Conservation (phyloP, 768 basidiomycete genomes). For the Suillus tomentosus region DNA sequence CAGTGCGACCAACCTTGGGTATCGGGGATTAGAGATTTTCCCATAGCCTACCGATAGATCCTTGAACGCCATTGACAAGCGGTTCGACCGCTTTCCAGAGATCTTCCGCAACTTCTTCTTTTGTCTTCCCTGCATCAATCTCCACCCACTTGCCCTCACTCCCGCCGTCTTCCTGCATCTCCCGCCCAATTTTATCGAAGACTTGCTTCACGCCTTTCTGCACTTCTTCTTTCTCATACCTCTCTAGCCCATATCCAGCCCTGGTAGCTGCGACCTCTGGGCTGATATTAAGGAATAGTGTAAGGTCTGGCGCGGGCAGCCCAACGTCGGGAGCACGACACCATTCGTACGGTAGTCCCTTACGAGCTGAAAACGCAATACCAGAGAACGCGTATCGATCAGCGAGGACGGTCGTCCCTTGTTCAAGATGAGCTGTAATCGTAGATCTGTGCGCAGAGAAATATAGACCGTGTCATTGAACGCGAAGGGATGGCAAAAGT, state of each 20-base stretch:
- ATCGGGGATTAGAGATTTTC: conserved; percentile 9
- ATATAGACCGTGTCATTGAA: not conserved
- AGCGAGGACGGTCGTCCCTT: conserved; percentile 77
- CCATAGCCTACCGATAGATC: conserved; percentile 57
- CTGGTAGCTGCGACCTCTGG: conserved; percentile 67
- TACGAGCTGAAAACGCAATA: conserved; percentile 81
- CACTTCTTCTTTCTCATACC: conserved; percentile 82
- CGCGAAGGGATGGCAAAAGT: not conserved
- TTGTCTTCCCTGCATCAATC: conserved; percentile 58
- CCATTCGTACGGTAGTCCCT: conserved; percentile 76
- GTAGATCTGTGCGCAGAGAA: conserved; percentile 43
- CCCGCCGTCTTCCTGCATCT: conserved; percentile 38
- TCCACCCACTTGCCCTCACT: conserved; percentile 47
- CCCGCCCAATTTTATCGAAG: conserved; percentile 59
- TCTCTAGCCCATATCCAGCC: conserved; percentile 83
- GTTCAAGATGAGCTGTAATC: conserved; percentile 58
- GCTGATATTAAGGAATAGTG: conserved; percentile 82
- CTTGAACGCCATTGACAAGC: conserved; percentile 38
- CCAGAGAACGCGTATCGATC: conserved; percentile 98
- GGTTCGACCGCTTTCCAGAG: conserved; percentile 57
- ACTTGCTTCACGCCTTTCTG: conserved; percentile 63
- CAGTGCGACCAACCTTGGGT: not conserved
- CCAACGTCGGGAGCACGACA: conserved; percentile 84
- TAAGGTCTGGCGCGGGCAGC: conserved; percentile 87
- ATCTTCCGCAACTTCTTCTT: conserved; percentile 51